These are phyloP conservation scores for Fragilaria crotonensis DNA, from an alignment of 108 stramenopile species.

Conservation along the genomic window DNA sequence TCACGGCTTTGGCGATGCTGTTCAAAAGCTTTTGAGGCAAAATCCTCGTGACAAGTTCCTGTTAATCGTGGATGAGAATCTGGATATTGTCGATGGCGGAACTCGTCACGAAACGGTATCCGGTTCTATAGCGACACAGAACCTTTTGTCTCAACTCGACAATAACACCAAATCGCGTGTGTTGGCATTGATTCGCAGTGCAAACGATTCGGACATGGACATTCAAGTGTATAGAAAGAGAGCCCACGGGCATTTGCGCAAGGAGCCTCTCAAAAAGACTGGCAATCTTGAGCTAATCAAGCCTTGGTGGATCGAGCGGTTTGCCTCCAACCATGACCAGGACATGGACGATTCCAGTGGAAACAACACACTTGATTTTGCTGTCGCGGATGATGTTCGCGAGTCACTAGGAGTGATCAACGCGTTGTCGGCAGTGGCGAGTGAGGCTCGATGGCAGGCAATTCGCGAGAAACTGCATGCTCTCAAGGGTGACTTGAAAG, in stretches of 20 bases:
- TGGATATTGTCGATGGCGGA: slow-evolving; percentile 44
- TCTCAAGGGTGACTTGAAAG: slow-evolving; percentile 53
- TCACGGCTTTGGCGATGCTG: slow-evolving; percentile 35
- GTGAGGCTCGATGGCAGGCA: slow-evolving; percentile 22
- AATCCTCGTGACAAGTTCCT: slow-evolving; percentile 39
- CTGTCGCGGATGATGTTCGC: neutral
- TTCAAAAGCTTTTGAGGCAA: slow-evolving; percentile 31
- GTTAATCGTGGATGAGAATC: slow-evolving; percentile 62
- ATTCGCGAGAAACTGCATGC: slow-evolving; percentile 52
- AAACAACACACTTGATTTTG: neutral
- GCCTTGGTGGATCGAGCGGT: slow-evolving; percentile 42
- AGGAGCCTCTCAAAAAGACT: slow-evolving; percentile 50
- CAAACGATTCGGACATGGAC: slow-evolving; percentile 59
- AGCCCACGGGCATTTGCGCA: slow-evolving; percentile 59
- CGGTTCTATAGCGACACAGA: slow-evolving; percentile 35
- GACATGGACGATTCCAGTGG: neutral
- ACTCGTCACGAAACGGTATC: slow-evolving; percentile 40
- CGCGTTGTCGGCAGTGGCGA: neutral
- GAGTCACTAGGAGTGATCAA: neutral
- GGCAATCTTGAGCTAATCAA: slow-evolving; percentile 40
- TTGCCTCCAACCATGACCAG: neutral
- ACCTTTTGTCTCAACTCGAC: slow-evolving; percentile 12
- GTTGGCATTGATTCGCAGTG: slow-evolving; percentile 47
- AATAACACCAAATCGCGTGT: slow-evolving; percentile 20
- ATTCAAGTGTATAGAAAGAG: slow-evolving; percentile 48